Conservation (phyloP, 2,329 filamentous ascomycete species). For the Aureobasidium sp. region DNA sequence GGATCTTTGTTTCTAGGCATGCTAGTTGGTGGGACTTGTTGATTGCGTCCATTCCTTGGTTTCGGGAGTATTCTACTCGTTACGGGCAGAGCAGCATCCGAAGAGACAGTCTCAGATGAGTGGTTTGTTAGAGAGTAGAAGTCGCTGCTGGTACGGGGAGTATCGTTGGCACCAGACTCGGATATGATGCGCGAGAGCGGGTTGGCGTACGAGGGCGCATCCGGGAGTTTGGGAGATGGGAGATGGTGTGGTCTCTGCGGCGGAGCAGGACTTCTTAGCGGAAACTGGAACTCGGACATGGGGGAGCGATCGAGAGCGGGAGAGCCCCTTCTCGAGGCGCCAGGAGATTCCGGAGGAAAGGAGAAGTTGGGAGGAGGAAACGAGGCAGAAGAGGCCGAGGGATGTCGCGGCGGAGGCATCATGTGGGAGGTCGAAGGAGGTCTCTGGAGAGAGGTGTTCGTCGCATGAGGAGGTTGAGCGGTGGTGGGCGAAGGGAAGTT, state of each 20-base stretch:
- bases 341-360: neutral
- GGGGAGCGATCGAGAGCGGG: neutral
- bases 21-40: conserved; percentile 30
- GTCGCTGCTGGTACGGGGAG: conserved; percentile 84
- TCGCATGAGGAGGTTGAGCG: neutral
- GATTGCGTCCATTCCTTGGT: conserved; percentile 26
- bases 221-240: neutral
- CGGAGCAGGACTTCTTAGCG: conserved; percentile 12
- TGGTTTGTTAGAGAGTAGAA: conserved; percentile 94
- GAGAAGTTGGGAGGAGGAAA: conserved; percentile 7
- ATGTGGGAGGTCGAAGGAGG: neutral
- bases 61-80: conserved; percentile 46
- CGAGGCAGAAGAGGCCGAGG: neutral
- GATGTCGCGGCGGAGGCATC: conserved; percentile 1
- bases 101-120: conserved; percentile 85
- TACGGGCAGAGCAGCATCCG: conserved; percentile 50
- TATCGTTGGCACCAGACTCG: conserved; percentile 65
- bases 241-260: neutral
- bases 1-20: conserved; percentile 47
- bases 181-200: conserved; percentile 65
- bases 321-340: neutral
- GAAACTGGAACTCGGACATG: conserved; percentile 24
- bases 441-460: neutral
- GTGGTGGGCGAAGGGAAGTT: conserved; percentile 2
- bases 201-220: conserved; percentile 23